Percentiles rank a stretch among this genome's conserved stretches.
phyloP scores from a whole-genome alignment of 2,329 filamentous ascomycete genomes.

The Aspergillus pseudoterreus region DNA sequence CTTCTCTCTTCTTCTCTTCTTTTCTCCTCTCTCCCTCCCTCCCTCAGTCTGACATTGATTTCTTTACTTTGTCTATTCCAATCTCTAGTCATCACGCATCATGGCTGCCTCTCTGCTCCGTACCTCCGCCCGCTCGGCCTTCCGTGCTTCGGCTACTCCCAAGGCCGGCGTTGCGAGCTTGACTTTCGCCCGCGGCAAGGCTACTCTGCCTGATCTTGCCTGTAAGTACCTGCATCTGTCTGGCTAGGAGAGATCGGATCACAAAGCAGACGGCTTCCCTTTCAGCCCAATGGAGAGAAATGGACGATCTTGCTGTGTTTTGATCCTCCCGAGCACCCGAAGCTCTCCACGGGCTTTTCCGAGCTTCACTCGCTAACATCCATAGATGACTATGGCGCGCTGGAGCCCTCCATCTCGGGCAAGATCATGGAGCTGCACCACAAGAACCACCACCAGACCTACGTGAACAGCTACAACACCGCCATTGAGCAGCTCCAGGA shows the following conservation, averaged over 20 bases:
- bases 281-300: too few relatives aligned
- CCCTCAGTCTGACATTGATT: neutral
- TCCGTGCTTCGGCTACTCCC: slow-evolving; percentile 56
- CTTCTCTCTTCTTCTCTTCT: slow-evolving; percentile 7
- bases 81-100: slow-evolving; percentile 14
- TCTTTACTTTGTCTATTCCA: slow-evolving; percentile 7
- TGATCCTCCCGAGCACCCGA: neutral
- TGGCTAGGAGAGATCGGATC: neutral
- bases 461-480: slow-evolving; percentile 84
- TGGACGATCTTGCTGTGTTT: neutral
- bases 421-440: slow-evolving; percentile 97
- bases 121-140: slow-evolving; percentile 66
- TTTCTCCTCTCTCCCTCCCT: slow-evolving; percentile 5
- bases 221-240: slow-evolving; percentile 50
- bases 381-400: slow-evolving; percentile 89
- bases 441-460: slow-evolving; percentile 90
- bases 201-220: slow-evolving; percentile 82
- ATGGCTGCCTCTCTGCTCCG: slow-evolving; percentile 79
- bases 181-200: slow-evolving; percentile 80
- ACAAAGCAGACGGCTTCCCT: neutral
- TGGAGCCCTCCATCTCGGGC: slow-evolving; percentile 78
- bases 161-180: slow-evolving; percentile 65
- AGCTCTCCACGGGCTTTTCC: neutral
- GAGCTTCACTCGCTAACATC: slow-evolving; percentile 6
- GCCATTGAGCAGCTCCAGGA: slow-evolving; percentile 67